Percentiles rank a stretch among this genome's conserved stretches.
These are phyloP conservation scores for Mycena rebaudengoi DNA, from an alignment of 768 basidiomycete genomes.

Conservation along the genomic window DNA sequence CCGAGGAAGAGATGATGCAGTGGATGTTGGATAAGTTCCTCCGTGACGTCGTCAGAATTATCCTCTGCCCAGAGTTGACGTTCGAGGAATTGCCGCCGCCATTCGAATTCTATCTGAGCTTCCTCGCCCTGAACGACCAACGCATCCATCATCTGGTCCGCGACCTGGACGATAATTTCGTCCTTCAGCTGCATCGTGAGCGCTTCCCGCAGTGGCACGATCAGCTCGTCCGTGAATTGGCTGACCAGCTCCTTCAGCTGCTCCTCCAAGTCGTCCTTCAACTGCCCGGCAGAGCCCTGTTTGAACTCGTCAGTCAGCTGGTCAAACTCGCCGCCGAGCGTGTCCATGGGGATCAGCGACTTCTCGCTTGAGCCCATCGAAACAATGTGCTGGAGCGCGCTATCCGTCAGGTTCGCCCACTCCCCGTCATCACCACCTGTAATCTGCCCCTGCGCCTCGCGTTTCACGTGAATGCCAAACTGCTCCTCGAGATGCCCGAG, in stretches of 20 bases:
- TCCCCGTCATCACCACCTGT: not conserved
- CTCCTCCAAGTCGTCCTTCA: slow-evolving; percentile 17
- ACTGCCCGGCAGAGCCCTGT: slow-evolving; percentile 12
- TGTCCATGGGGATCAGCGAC: slow-evolving; percentile 3
- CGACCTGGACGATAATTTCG: slow-evolving; percentile 25
- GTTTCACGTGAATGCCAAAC: slow-evolving; percentile 17
- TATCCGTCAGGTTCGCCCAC: slow-evolving; percentile 18
- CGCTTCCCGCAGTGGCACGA: slow-evolving; percentile 15
- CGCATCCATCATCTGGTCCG: slow-evolving; percentile 27
- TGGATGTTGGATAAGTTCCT: slow-evolving; percentile 21
- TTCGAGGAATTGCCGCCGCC: slow-evolving; percentile 22
- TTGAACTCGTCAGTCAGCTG: slow-evolving; percentile 17
- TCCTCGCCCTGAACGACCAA: slow-evolving; percentile 25
- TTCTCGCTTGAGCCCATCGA: slow-evolving; percentile 1
- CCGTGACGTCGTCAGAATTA: not conserved
- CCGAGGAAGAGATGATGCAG: slow-evolving; percentile 20
- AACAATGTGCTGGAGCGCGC: slow-evolving; percentile 14
- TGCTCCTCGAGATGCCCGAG: slow-evolving; percentile 19
- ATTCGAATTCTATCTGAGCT: slow-evolving; percentile 28
- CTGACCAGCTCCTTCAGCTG: slow-evolving; percentile 15
- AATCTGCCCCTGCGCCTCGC: not conserved
- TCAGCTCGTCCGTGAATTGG: slow-evolving; percentile 14
- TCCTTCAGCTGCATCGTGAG: slow-evolving; percentile 22
- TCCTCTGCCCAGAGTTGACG: slow-evolving; percentile 16
- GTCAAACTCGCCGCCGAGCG: slow-evolving; percentile 4